Evolutionary conservation across 139 green algal genomes (phyloP), one percentile per base, ranked within the genome.

Genomic region (Coelastrella sp.): DNA sequence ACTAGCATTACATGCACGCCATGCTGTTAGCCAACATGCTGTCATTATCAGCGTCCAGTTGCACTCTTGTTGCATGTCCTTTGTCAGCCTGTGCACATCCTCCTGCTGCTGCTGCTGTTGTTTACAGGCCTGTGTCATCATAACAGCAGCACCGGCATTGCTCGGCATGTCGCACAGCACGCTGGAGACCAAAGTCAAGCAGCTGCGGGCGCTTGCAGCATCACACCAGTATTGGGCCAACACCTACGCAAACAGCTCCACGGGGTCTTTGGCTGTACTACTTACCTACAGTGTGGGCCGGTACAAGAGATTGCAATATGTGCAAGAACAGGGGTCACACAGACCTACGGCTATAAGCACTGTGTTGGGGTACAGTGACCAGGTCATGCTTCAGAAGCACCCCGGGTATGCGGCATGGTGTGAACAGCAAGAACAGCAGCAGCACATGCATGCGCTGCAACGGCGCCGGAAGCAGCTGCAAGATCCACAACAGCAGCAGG

Each of bases 141-240:
- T 85, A 17, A 22, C 54, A n/a, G 83, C 83, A 7, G 83, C 83
- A n/a, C 83, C 83, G n/a, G 83, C 83, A 5, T 54, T 88, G 66
- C 47, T 88, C 17, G 66, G 65, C 19, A 80, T 88, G 66, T 8
- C 47, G 5, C 83, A 73, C 3, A 60, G 56, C 8, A 88, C 66
- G 0, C 54, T 88, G 3, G 68, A 22, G 0, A 23, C 32, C 17
- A 88, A 88, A 17, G 47, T 68, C 17, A 17, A 66, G 68, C 83
- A 75, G 17, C 54, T 88, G 19, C 32, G 75, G 54, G 7, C 17
- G 11, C 83, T 88, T 0, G 66, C 83, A 22, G 13, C 56, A 17
- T 32, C 23, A 13, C 54, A 88, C 56, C 47, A 54, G 10, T 56
- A n/a, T 16, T 88, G 83, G 83, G 54, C 47, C 47, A 32, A 61